Evolutionary conservation across 1,139 yeast genomes (phyloP).

Genomic region (Sugiyamaella sp.): DNA sequence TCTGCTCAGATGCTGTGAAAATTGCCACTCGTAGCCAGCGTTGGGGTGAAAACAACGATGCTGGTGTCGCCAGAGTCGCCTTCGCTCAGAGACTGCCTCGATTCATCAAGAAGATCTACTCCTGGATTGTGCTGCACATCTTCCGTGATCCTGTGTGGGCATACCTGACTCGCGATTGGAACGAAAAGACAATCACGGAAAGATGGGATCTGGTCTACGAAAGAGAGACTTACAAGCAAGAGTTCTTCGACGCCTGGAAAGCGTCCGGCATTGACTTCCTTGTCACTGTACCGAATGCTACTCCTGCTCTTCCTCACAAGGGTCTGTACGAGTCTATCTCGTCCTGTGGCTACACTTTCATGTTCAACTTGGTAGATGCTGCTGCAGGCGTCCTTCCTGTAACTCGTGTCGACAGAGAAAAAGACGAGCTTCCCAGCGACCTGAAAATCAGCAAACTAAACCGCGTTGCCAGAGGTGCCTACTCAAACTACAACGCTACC

Average conservation of each 20-base stretch:
- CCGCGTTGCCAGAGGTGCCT: conserved; percentile 47
- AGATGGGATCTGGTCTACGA: conserved; percentile 45
- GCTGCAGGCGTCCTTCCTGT: conserved; percentile 64
- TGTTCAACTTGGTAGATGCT: conserved; percentile 62
- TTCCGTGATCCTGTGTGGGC: conserved; percentile 46
- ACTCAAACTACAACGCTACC: conserved; percentile 54
- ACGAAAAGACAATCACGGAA: conserved; percentile 44
- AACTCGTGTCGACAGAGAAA: conserved; percentile 52
- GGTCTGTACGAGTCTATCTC: conserved; percentile 44
- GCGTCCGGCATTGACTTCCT: conserved; percentile 44
- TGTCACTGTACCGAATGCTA: conserved; percentile 46
- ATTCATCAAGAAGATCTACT: conserved; percentile 43
- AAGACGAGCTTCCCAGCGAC: conserved; percentile 45
- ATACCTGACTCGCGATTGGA: conserved; percentile 46
- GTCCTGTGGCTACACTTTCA: conserved; percentile 56
- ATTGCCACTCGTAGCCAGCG: conserved; percentile 41
- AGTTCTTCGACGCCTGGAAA: conserved; percentile 45
- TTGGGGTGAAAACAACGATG: conserved; percentile 44
- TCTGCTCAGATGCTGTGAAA: conserved; percentile 42
- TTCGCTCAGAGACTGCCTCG: conserved; percentile 43
- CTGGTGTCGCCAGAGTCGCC: conserved; percentile 44
- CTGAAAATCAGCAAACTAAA: conserved; percentile 42
- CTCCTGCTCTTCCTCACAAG: conserved; percentile 47
- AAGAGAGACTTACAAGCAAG: conserved; percentile 45
- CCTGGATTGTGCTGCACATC: conserved; percentile 43